Base-by-base conservation (phyloP, 495 filamentous ascomycete genomes). In the Talaromyces nanjingensis region DNA sequence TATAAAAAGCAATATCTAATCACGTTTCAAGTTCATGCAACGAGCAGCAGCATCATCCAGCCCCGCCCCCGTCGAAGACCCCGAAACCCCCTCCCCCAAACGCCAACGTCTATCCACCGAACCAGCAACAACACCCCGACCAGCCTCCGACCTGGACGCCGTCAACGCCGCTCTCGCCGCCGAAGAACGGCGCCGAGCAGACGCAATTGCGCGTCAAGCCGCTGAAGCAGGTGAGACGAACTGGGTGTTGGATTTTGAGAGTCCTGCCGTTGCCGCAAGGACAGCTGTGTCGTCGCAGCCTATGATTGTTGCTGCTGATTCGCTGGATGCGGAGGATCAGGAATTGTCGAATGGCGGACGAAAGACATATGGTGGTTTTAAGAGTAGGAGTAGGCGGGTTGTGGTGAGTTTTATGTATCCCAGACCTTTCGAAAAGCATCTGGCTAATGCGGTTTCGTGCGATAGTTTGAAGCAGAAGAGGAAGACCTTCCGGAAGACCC, bases 171-270 rank as follows among this genome's bases (percentile, higher is more conserved):
- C 91, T 2, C 70, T 92, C 7, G 87, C 85, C 1, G 86, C 84
- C 8, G 90, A 96, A 69, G 90, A 94, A 70, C 81, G 79, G 62
- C 92, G 90, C 69, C 85, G 89, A 20, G 79, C 84, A 65, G 84
- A 84, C 31, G 91, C 91, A 2, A 68, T 94, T 39, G 82, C 89
- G 53, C 83, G 83, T 62, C 83, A 87, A 62, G 91, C 89, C 4
- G 87, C 84, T 20, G 87, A 89, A 64, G 82, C 88, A 6, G 91
- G 91, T 25, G 94, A 98, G 74, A 89, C 90, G 8, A 86, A 88
- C 76, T 98, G 94, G 94, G 89, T 93, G 31, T 76, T 98, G 27
- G 71, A 79, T 29, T 69, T 64, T 60, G 73, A 57, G 22, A 53
- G 52, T n/a, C n/a, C 33, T 42, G 33, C 60, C 8, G 18, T 16